A percentile compares a stretch with the other conserved stretches of the same genome.
Evolutionary conservation across 1,139 yeast species (phyloP).

Genomic region (Kluyveromyces sp.): DNA sequence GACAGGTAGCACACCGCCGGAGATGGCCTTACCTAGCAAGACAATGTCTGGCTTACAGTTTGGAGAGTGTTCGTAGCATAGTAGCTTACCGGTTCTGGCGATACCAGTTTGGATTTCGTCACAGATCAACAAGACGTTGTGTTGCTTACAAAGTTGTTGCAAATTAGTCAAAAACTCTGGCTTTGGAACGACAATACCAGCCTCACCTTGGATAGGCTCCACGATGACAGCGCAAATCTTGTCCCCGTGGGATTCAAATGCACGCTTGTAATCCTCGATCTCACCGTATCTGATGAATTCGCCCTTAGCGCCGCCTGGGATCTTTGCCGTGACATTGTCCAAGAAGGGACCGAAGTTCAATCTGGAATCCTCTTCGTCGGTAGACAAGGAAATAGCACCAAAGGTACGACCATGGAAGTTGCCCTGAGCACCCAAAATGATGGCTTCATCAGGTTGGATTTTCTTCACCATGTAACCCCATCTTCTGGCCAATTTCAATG

Average conservation of each 20-base stretch:
- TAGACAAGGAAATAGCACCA: constrained; percentile 92
- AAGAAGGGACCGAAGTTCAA: constrained; percentile 87
- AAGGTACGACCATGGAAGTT: constrained; percentile 96
- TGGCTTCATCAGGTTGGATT: constrained; percentile 75
- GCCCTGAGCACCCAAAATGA: constrained; percentile 76
- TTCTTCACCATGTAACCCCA: constrained; percentile 94
- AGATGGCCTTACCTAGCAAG: constrained; percentile 85
- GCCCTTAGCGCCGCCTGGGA: constrained; percentile 41
- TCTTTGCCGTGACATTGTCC: constrained; percentile 71
- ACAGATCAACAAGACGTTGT: constrained; percentile 83
- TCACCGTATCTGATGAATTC: constrained; percentile 63
- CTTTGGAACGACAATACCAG: constrained; percentile 95
- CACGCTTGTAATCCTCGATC: constrained; percentile 79
- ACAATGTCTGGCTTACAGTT: constrained; percentile 80
- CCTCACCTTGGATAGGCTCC: constrained; percentile 98
- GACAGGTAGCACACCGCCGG: constrained; percentile 93
- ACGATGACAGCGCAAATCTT: constrained; percentile 84
- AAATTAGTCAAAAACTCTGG: constrained; percentile 69
- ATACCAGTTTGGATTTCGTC: constrained; percentile 98
- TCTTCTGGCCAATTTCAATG: constrained; percentile 86
- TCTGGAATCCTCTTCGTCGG: constrained; percentile 83
- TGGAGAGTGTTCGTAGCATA: constrained; percentile 80
- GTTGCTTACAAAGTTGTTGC: constrained; percentile 64
- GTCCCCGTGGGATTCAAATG: constrained; percentile 78
- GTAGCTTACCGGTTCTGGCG: constrained; percentile 93